Percentiles rank a stretch among this genome's conserved stretches.
Conservation (phyloP, 768 basidiomycete genomes). For the Lactarius akahatsu region DNA sequence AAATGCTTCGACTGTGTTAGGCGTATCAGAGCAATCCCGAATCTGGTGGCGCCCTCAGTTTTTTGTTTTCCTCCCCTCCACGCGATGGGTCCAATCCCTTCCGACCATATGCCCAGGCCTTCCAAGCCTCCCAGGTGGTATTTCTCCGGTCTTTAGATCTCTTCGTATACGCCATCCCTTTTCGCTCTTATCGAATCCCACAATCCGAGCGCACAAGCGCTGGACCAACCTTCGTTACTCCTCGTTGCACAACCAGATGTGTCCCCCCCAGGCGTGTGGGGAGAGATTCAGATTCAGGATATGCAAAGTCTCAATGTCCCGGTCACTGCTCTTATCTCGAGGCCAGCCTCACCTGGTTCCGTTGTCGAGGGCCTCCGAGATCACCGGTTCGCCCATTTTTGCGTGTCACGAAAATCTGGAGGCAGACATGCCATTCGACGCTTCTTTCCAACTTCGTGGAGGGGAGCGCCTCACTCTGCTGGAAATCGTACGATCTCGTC, state of each 20-base stretch:
- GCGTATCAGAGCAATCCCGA: too few relatives aligned
- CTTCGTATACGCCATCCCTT: constrained; percentile 4
- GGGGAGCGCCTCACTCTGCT: not conserved
- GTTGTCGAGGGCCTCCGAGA: not conserved
- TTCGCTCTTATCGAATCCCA: constrained; percentile 11
- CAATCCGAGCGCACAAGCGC: not conserved
- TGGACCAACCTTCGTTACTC: not conserved
- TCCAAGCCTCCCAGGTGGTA: not conserved
- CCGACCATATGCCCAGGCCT: not conserved
- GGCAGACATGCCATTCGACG: not conserved
- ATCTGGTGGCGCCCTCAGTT: too few relatives aligned
- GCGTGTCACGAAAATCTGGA: not conserved
- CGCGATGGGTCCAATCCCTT: constrained; percentile 5
- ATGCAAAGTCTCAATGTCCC: not conserved
- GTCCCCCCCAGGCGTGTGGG: not conserved
- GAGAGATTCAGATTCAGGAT: not conserved
- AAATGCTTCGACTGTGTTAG: too few relatives aligned
- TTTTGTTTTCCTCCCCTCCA: too few relatives aligned
- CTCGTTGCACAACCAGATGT: not conserved
- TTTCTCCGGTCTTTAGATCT: constrained; percentile 6
- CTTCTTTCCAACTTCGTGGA: not conserved
- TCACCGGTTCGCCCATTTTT: not conserved
- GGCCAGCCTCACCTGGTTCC: not conserved
- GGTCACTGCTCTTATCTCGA: not conserved
- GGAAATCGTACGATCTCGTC: not conserved